A percentile compares a stretch with the other conserved stretches of the same genome.
Conservation (phyloP, 352 stramenopile species). For the Globisporangium carolinianum region DNA sequence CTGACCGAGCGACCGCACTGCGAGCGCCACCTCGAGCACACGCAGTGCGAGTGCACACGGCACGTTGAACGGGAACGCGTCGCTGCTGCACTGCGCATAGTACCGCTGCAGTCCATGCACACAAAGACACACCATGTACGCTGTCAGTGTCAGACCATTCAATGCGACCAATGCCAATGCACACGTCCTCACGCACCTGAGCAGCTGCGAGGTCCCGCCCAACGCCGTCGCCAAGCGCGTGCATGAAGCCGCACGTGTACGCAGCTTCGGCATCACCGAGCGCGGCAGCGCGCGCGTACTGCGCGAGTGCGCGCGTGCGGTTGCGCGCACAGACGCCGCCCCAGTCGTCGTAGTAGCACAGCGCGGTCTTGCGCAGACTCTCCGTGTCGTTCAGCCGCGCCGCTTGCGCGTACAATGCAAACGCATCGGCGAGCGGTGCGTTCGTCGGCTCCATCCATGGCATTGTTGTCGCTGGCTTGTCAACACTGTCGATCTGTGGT, state of each 20-base stretch:
- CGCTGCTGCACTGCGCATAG: conserved; percentile 42
- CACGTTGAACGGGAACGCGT: conserved; percentile 53
- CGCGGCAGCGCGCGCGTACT: conserved; percentile 39
- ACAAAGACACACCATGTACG: background rate
- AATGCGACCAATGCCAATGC: background rate
- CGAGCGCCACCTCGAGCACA: conserved; percentile 21
- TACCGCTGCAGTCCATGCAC: conserved; percentile 15
- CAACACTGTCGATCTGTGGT: background rate
- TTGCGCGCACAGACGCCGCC: conserved; percentile 44
- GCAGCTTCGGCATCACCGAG: conserved; percentile 57
- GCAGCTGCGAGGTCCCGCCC: conserved; percentile 28
- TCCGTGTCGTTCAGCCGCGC: conserved; percentile 64
- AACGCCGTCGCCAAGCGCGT: conserved; percentile 41
- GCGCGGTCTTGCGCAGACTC: conserved; percentile 55
- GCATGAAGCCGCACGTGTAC: conserved; percentile 59
- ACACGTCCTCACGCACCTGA: conserved; percentile 13
- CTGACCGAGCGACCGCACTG: conserved; percentile 5
- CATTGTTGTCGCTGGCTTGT: conserved; percentile 2
- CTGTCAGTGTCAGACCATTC: too few species aligned
- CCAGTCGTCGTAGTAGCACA: conserved; percentile 63
- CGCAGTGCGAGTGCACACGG: conserved; percentile 41
- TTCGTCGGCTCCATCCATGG: conserved; percentile 24
- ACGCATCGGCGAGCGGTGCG: conserved; percentile 34
- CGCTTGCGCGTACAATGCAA: conserved; percentile 44
- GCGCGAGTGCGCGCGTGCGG: conserved; percentile 38